Base-by-base conservation (phyloP, 805 yeast genomes). In the Ogataea salicorniae region DNA sequence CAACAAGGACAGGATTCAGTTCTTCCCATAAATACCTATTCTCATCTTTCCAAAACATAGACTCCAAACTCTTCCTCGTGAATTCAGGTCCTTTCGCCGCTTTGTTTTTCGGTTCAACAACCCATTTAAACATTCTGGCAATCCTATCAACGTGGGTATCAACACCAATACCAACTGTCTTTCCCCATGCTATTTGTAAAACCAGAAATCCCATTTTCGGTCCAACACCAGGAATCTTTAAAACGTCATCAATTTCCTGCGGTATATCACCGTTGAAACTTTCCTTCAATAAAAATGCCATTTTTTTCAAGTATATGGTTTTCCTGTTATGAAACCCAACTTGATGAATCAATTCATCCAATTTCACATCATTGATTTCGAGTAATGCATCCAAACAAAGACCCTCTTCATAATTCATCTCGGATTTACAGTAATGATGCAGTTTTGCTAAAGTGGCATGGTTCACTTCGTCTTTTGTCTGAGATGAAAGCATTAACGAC, bases 141-240 rank as follows among this genome's bases (percentile, higher is more conserved):
- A 90, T 69, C 45, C 98, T 70, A 56, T 87, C 91, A 45, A 91
- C 80, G 64, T 91, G 98, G 3, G 88, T 91, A 62, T 91, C 98
- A 11, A 91, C 97, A 8, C 97, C 97, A n/a, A 91, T 87, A 0
- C 97, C 97, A 14, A 72, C 69, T 45, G 75, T 81, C 49, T 83
- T 70, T 38, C 73, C 70, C 97, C 97, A 90, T 0, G 94, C 96
- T 37, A 80, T 77, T 58, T 89, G 96, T 49, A 89, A 69, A 1
- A 91, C 73, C 37, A 91, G 67, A 61, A 78, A 85, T 0, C 95
- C 96, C 98, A 91, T 91, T 63, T 91, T 91, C 8, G 96, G 96
- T 0, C 98, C 98, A 3, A 91, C 95, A 0, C 98, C 98, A 0
- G 97, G 97, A 33, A 91, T 68, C 0, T 76, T 64, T 5, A 77